Evolutionary conservation across 108 stramenopile species (phyloP).

Genomic region (Cyclostephanos invisitatus): DNA sequence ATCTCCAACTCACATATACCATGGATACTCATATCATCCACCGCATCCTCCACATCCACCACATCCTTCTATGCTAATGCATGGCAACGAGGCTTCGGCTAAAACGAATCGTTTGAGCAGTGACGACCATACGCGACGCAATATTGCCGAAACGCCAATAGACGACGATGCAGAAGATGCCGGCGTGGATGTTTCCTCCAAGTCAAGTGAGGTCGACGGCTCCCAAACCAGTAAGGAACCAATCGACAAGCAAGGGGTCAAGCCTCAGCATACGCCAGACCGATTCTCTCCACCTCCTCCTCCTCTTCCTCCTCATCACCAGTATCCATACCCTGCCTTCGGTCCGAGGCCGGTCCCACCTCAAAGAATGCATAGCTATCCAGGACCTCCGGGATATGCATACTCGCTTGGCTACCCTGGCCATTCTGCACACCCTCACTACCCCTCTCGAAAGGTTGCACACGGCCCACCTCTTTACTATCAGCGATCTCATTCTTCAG

Average conservation of each 20-base stretch:
- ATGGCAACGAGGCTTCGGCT: neutral
- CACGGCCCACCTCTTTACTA: neutral
- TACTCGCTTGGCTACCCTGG: constrained; percentile 7
- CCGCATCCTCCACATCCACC: neutral
- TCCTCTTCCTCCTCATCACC: constrained; percentile 14
- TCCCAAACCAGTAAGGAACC: neutral
- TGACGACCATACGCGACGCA: no score
- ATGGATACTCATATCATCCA: constrained; percentile 9
- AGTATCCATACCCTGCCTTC: neutral
- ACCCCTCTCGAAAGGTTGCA: neutral
- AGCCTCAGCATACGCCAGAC: neutral
- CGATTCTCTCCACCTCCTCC: no score
- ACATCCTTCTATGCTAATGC: neutral
- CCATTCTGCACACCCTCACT: neutral
- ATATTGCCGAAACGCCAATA: neutral
- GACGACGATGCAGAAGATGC: neutral
- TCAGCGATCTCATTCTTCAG: neutral
- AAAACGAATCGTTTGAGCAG: neutral
- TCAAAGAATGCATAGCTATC: constrained; percentile 14
- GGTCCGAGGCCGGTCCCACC: neutral
- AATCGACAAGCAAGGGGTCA: neutral
- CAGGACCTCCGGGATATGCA: constrained; percentile 8
- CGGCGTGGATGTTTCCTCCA: neutral
- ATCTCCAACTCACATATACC: constrained; percentile 3
- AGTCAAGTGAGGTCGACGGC: neutral